phyloP scores from a whole-genome alignment of 306 rosid species.

The Coriaria nepalensis region DNA sequence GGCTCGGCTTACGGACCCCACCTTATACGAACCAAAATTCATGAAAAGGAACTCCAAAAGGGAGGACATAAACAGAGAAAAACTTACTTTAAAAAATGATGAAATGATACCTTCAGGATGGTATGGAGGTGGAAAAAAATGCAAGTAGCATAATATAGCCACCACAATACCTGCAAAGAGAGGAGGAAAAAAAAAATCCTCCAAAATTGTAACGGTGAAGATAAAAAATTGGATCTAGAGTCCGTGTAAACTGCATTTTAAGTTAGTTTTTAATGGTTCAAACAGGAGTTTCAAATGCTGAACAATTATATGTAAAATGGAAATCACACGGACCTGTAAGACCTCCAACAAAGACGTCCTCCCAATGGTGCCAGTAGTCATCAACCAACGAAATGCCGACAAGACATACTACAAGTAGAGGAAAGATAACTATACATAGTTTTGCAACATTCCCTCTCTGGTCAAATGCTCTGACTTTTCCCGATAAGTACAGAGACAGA shows the following conservation, averaged over 20 bases:
- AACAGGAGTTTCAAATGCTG: constrained; percentile 2
- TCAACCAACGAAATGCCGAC: constrained; percentile 75
- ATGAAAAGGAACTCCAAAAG: neutral
- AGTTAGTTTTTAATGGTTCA: no score
- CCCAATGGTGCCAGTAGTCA: constrained; percentile 98
- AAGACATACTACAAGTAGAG: constrained; percentile 74
- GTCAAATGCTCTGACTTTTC: constrained; percentile 67
- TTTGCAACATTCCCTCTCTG: constrained; percentile 62
- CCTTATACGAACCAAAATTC: constrained; percentile 32
- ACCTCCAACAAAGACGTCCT: constrained; percentile 83
- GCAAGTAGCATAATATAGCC: constrained; percentile 74
- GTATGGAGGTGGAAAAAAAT: constrained; percentile 85
- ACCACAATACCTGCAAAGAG: constrained; percentile 52
- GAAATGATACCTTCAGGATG: constrained; percentile 45
- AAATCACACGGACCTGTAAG: constrained; percentile 45
- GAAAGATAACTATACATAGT: constrained; percentile 55
- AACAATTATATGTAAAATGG: constrained; percentile 3
- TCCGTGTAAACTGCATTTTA: no score
- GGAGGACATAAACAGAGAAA: neutral
- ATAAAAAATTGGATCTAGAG: no score
- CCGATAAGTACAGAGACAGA: constrained; percentile 62
- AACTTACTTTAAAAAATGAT: neutral
- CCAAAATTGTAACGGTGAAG: no score
- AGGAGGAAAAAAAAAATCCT: neutral
- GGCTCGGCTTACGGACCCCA: constrained; percentile 82